Base-by-base conservation (phyloP, 176 grass and related monocot species). In the Phoenix roebelenii region DNA sequence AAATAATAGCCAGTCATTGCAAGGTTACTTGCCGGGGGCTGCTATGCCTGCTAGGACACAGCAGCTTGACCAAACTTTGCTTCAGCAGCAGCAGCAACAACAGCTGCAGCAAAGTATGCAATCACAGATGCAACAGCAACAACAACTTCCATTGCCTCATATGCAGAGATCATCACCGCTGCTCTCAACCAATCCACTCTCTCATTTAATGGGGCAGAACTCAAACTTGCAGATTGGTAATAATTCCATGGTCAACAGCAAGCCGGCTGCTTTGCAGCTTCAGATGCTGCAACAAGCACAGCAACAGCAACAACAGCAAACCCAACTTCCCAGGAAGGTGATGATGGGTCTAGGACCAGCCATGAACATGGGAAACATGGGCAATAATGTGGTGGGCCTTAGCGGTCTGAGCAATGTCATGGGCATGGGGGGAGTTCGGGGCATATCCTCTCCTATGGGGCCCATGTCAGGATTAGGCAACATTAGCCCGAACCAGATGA, bases 341-440 rank as follows among this genome's bases (percentile, higher is more conserved):
- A 80, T 96, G 72, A 88, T 88, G 84, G 93, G 87, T 35, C 76
- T 67, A 59, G 74, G 82, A 26, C 69, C 89, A 57, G 20, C 81
- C 44, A 76, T 81, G 52, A 82, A 49, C 59, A 78, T 91, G 81
- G 84, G 92, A 51, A 89, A 76, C 57, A 85, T 91, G 87, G 71
- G 58, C 66, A 85, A 81, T 64, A 97, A 82, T 76, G 76, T 82
- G 48, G 79, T 71, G 39, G 63, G 79, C 44, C 63, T 91, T 14
- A 49, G 81, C 53, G 72, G 77, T 76, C 63, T 88, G 51, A 78
- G 75, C 66, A 96, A 87, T 57, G 74, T 85, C 57, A 88, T 91
- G 72, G 84, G 83, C 48, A 89, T 89, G 66, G 64, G 76, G 58
- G 89, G 90, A 3, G 35, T 82, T 22, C 80, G 83, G 18, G 68